Evolutionary conservation across 331 rosid genomes (phyloP).

Genomic region (Spiraea crenata): DNA sequence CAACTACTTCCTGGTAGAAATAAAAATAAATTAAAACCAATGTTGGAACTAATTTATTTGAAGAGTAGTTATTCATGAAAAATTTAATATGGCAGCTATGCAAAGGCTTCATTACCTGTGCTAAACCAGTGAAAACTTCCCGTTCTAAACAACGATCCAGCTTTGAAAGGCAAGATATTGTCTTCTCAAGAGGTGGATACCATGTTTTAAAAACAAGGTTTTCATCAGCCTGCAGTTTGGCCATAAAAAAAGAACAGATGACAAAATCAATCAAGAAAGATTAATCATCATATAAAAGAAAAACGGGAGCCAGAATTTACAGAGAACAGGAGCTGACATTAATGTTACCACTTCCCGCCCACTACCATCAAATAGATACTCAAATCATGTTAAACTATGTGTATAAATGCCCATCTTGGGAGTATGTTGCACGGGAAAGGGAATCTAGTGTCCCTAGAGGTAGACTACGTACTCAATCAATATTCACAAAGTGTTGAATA

Average conservation of each 20-base stretch:
- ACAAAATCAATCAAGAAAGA: constrained; percentile 15
- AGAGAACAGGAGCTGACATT: background rate
- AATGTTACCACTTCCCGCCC: background rate
- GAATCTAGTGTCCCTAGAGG: constrained; percentile 8
- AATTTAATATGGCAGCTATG: constrained; percentile 7
- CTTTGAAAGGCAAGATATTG: constrained; percentile 92
- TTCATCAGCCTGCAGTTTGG: constrained; percentile 63
- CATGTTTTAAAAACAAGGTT: constrained; percentile 69
- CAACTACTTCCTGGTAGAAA: constrained; percentile 86
- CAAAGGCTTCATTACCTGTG: constrained; percentile 66
- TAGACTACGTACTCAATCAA: background rate
- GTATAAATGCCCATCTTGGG: background rate
- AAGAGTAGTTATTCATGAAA: background rate
- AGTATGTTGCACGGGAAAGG: background rate
- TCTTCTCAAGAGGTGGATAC: constrained; percentile 96
- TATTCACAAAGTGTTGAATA: background rate
- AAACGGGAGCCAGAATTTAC: background rate
- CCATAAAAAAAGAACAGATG: constrained; percentile 10
- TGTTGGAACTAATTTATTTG: constrained; percentile 20
- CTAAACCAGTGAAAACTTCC: constrained; percentile 93
- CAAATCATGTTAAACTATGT: too few relatives aligned
- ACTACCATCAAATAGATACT: background rate
- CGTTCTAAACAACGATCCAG: constrained; percentile 89
- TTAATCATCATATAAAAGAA: background rate
- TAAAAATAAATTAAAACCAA: background rate